These are phyloP conservation scores for Pseudomonodictys pantanalensis DNA, from an alignment of 495 filamentous ascomycete species.

Conservation along the genomic window DNA sequence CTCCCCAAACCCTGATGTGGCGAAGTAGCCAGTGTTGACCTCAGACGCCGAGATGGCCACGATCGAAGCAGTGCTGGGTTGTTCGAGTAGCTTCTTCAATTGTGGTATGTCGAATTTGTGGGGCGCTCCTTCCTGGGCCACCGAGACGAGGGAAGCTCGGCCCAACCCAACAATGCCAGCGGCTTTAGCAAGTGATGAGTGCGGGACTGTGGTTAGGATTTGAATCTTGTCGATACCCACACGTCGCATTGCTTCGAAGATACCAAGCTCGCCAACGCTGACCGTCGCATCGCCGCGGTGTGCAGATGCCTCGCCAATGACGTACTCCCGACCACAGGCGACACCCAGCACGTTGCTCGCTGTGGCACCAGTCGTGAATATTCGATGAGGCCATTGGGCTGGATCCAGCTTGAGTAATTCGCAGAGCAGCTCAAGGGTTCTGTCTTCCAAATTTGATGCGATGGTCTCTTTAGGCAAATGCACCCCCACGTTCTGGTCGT, in stretches of 20 bases:
- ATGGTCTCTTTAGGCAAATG: conserved; percentile 74
- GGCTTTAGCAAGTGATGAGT: conserved; percentile 80
- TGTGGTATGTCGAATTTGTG: conserved; percentile 65
- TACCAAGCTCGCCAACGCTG: conserved; percentile 65
- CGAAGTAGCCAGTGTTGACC: conserved; percentile 87
- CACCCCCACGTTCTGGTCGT: conserved; percentile 84
- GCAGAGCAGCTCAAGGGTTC: conserved; percentile 64
- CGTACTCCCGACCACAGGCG: conserved; percentile 28
- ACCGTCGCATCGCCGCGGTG: conserved; percentile 31
- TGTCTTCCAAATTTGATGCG: conserved; percentile 70
- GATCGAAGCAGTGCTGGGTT: conserved; percentile 60
- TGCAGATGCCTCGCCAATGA: conserved; percentile 29
- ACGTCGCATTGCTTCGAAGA: conserved; percentile 62
- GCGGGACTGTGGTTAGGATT: conserved; percentile 74
- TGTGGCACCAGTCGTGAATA: conserved; percentile 88
- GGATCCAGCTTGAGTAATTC: conserved; percentile 62
- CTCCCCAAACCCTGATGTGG: conserved; percentile 56
- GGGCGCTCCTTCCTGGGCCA: conserved; percentile 53
- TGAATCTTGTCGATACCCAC: conserved; percentile 66
- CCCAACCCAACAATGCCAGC: conserved; percentile 79
- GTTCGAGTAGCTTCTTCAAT: conserved; percentile 55
- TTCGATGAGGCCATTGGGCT: conserved; percentile 55
- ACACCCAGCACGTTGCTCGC: conserved; percentile 76
- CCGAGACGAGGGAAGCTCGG: conserved; percentile 59
- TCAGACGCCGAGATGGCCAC: conserved; percentile 79